Base-by-base conservation (phyloP, 2,329 filamentous ascomycete species). In the Colletotrichum euphorbiae region DNA sequence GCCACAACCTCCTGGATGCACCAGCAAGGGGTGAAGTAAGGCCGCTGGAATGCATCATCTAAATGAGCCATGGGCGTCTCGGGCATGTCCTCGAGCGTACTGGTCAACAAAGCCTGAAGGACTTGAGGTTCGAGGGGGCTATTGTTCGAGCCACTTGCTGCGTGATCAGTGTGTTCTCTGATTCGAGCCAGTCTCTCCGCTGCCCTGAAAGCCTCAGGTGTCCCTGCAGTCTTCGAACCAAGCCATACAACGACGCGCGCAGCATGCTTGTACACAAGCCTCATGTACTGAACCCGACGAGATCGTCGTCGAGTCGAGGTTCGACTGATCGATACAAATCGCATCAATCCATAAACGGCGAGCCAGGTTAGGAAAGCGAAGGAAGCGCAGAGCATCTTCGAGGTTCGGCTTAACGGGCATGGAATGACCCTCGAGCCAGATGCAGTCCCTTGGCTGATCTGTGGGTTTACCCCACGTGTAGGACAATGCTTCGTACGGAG, bases 331-430 rank as follows among this genome's bases (percentile, higher is more conserved):
- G 11, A 75, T 75, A 38, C 73, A 75, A 4, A 74, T 59, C 5
- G 72, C 72, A 54, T 75, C 24, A n/a, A 75, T 73, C 72, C 73
- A 75, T 4, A 74, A 28, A 42, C 52, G 45, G 24, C 61, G 65
- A 31, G 54, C 33, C 17, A 52, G 36, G 2, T 19, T 59, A 12
- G 61, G 65, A 28, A 66, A 38, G 21, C 65, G 51, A 52, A 68
- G 52, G 19, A 42, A 65, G 2, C 65, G 52, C 21, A 68, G 33
- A n/a, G 65, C 65, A 4, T 58, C 48, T 52, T 68, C 65, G 21
- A 68, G 38, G 24, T 65, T 68, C 15, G 65, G 61, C n/a, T 66
- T 68, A 19, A 66, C 38, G 36, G 52, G 65, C 11, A 68, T 42
- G 8, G 55, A 48, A 17, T 43, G 31, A 8, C 56, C 48, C n/a